phyloP scores from a whole-genome alignment of 2,329 filamentous ascomycete species.

The Cytospora chrysosperma region DNA sequence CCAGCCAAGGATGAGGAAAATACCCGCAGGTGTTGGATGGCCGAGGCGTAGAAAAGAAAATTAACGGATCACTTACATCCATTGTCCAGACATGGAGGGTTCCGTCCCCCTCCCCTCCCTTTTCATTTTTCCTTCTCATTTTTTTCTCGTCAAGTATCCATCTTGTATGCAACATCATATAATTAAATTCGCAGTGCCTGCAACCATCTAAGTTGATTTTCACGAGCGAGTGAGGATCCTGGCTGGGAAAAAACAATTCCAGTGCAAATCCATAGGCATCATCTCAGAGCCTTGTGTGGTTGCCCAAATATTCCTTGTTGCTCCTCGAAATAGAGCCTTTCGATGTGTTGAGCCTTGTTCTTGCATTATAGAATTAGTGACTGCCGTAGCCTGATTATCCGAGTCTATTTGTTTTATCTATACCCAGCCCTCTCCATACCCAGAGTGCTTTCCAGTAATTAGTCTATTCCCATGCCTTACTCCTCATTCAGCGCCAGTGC shows the following conservation, averaged over 20 bases:
- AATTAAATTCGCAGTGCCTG: background rate
- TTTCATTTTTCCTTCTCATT: background rate
- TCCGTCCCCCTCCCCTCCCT: background rate
- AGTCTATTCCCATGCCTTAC: background rate
- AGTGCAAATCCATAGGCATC: background rate
- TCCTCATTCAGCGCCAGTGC: slow-evolving; percentile 4
- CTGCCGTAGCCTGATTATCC: background rate
- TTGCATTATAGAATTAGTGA: slow-evolving; percentile 8
- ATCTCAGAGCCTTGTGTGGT: background rate
- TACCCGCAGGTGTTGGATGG: background rate
- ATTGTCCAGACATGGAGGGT: background rate
- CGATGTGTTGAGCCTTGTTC: background rate
- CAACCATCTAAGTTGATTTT: background rate
- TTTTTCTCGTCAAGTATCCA: background rate
- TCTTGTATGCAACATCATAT: background rate
- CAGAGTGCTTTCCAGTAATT: background rate
- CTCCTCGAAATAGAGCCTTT: background rate
- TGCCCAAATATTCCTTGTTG: background rate
- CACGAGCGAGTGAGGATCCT: background rate
- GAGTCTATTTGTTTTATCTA: background rate
- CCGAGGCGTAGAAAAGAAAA: background rate
- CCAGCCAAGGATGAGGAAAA: slow-evolving; percentile 2
- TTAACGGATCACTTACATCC: slow-evolving; percentile 9
- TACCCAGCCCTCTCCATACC: background rate
- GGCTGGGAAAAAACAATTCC: background rate